Evolutionary conservation across 2,329 filamentous ascomycete species (phyloP).

Genomic region (Gyromitra esculenta): DNA sequence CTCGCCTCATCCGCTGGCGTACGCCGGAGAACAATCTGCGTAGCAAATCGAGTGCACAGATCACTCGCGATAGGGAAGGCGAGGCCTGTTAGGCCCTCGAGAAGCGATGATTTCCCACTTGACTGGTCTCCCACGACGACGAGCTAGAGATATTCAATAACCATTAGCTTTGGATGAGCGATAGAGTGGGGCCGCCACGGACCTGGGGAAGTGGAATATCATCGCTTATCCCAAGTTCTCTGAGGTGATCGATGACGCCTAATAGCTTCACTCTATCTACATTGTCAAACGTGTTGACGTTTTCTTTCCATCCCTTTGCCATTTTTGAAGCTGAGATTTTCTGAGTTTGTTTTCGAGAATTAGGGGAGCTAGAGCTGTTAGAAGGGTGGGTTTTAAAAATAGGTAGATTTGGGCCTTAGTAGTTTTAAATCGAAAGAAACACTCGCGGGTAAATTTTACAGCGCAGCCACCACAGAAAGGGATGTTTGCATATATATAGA

Average conservation of each 20-base stretch:
- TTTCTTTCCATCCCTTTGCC: slow-evolving; percentile 43
- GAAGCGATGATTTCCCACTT: slow-evolving; percentile 57
- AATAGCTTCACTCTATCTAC: slow-evolving; percentile 49
- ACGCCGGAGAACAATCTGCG: slow-evolving; percentile 58
- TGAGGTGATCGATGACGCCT: slow-evolving; percentile 56
- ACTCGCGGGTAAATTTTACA: background rate
- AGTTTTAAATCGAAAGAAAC: background rate
- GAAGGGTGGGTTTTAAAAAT: background rate
- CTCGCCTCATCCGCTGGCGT: slow-evolving; percentile 50
- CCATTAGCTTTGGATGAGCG: background rate
- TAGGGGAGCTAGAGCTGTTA: background rate
- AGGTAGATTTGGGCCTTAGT: background rate
- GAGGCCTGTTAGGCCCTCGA: slow-evolving; percentile 57
- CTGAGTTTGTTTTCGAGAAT: background rate
- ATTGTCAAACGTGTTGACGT: slow-evolving; percentile 38
- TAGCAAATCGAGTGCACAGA: slow-evolving; percentile 58
- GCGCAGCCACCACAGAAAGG: background rate
- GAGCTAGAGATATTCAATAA: slow-evolving; percentile 47
- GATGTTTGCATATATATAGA: background rate
- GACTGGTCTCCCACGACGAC: slow-evolving; percentile 58
- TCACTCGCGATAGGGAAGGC: slow-evolving; percentile 57
- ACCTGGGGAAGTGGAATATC: slow-evolving; percentile 58
- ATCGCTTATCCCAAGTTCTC: slow-evolving; percentile 57
- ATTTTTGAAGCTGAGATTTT: background rate
- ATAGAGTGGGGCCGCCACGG: background rate